Conservation (phyloP, 2,329 filamentous ascomycete species). For the Talaromyces pinophilus region DNA sequence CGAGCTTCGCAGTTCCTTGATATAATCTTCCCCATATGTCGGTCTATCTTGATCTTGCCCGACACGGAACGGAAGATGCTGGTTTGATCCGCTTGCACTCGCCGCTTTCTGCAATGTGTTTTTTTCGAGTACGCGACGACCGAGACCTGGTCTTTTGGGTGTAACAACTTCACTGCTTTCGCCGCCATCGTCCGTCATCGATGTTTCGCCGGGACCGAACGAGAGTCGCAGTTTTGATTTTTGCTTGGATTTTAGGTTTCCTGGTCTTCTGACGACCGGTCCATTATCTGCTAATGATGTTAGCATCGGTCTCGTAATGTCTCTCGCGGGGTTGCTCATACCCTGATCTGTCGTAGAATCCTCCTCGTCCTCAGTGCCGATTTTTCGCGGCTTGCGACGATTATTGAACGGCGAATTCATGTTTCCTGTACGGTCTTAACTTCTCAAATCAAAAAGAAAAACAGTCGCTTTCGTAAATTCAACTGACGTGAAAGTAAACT, state of each 20-base stretch:
- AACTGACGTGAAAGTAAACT: background rate
- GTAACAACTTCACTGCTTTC: constrained; percentile 56
- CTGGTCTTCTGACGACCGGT: constrained; percentile 58
- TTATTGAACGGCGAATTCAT: constrained; percentile 61
- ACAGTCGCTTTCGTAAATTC: too few species aligned
- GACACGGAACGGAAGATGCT: constrained; percentile 60
- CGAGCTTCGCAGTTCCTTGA: constrained; percentile 80
- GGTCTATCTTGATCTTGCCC: constrained; percentile 69
- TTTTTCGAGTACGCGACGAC: constrained; percentile 65
- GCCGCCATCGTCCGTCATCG: constrained; percentile 56
- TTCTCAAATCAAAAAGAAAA: too few species aligned
- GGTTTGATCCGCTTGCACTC: constrained; percentile 48
- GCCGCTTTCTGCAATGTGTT: constrained; percentile 62
- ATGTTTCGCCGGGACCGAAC: constrained; percentile 65
- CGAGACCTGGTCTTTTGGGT: constrained; percentile 61
- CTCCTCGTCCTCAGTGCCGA: constrained; percentile 66
- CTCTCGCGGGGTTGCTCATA: constrained; percentile 35
- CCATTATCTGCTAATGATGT: constrained; percentile 40
- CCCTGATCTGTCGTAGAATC: constrained; percentile 42
- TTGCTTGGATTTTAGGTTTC: constrained; percentile 58
- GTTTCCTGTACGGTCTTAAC: constrained; percentile 13
- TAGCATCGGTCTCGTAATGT: background rate
- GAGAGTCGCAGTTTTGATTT: constrained; percentile 75
- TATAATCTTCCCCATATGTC: constrained; percentile 80
- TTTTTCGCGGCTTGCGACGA: constrained; percentile 71